A percentile compares a stretch with the other conserved stretches of the same genome.
Conservation (phyloP, 306 rosid species). For the Lithocarpus polystachyus region DNA sequence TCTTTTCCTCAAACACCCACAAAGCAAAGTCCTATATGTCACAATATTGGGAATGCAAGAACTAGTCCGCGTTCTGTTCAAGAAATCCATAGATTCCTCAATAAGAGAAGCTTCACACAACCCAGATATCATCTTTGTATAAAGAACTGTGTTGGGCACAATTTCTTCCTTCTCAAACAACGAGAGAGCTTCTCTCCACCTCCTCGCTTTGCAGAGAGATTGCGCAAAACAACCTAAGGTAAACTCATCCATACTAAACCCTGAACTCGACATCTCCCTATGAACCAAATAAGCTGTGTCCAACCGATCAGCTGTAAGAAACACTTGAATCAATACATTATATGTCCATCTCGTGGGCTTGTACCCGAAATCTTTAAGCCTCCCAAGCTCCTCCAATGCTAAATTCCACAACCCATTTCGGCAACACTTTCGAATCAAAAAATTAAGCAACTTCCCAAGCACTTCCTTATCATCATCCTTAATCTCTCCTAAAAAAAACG, state of each 20-base stretch:
- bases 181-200: slow-evolving; percentile 56
- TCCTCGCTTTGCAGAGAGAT: slow-evolving; percentile 62
- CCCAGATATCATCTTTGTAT: slow-evolving; percentile 76
- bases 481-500: slow-evolving; percentile 44
- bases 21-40: slow-evolving; percentile 62
- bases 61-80: slow-evolving; percentile 63
- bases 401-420: slow-evolving; percentile 71
- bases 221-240: slow-evolving; percentile 57
- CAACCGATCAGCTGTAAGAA: slow-evolving; percentile 57
- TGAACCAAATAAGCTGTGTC: slow-evolving; percentile 69
- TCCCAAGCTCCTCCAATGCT: slow-evolving; percentile 82
- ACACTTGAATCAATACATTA: slow-evolving; percentile 71
- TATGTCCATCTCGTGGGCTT: slow-evolving; percentile 61
- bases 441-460: slow-evolving; percentile 67
- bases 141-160: slow-evolving; percentile 55
- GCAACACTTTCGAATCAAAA: slow-evolving; percentile 66
- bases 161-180: slow-evolving; percentile 58
- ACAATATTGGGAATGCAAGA: slow-evolving; percentile 73
- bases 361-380: slow-evolving; percentile 82
- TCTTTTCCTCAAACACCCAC: slow-evolving; percentile 69
- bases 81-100: slow-evolving; percentile 70
- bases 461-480: slow-evolving; percentile 51
- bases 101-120: slow-evolving; percentile 79
- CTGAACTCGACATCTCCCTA: slow-evolving; percentile 66
- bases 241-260: slow-evolving; percentile 62